Evolutionary conservation across 2,329 filamentous ascomycete genomes (phyloP).

Genomic region (Penicillium sp.): DNA sequence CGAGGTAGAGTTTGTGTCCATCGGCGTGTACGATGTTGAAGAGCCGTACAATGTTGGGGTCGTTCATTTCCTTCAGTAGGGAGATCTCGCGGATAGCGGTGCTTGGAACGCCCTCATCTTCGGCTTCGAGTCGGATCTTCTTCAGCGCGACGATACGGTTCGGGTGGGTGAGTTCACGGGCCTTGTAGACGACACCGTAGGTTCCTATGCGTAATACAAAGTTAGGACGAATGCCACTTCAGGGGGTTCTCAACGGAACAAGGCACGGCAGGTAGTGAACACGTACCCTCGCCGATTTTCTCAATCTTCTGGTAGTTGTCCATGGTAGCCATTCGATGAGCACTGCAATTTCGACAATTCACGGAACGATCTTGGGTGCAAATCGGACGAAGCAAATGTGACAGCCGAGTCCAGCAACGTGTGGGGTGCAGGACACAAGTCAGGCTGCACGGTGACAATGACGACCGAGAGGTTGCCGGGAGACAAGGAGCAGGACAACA

Average conservation of each 20-base stretch:
- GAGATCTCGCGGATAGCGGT: constrained; percentile 95
- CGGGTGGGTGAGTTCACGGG: constrained; percentile 78
- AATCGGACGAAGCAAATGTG: constrained; percentile 1
- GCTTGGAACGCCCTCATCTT: constrained; percentile 91
- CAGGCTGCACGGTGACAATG: constrained; percentile 17
- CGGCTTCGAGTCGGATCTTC: constrained; percentile 93
- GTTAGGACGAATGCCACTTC: neutral
- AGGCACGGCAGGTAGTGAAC: neutral
- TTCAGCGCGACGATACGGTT: constrained; percentile 90
- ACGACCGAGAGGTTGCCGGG: constrained; percentile 24
- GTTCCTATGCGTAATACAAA: constrained; percentile 64
- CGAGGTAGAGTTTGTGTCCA: constrained; percentile 91
- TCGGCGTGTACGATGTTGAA: constrained; percentile 94
- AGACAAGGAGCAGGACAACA: constrained; percentile 24
- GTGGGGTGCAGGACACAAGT: constrained; percentile 20
- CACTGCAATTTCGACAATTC: constrained; percentile 3
- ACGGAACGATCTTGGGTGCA: constrained; percentile 3
- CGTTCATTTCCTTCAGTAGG: constrained; percentile 90
- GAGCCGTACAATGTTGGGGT: constrained; percentile 86
- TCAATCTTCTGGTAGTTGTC: constrained; percentile 97
- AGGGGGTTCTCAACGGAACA: neutral
- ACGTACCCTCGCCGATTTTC: constrained; percentile 91
- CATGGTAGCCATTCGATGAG: constrained; percentile 57
- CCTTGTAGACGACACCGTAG: constrained; percentile 95
- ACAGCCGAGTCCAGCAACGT: constrained; percentile 14